Evolutionary conservation across 495 filamentous ascomycete genomes (phyloP).

Genomic region (Umbilicaria muhlenbergii): DNA sequence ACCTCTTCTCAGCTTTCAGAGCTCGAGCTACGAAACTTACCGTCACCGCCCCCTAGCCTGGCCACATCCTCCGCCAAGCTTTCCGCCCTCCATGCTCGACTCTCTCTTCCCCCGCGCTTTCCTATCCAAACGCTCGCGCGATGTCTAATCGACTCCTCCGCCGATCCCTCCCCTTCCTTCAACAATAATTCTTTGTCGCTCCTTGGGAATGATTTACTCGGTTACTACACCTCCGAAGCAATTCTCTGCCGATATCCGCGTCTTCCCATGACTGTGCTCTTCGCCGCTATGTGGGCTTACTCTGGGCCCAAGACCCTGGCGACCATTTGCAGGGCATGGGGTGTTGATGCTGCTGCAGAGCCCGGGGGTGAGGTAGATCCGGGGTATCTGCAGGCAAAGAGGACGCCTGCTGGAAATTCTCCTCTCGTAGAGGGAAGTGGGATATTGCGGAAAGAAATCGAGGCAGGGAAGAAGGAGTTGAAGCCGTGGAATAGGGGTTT

Average conservation of each 20-base stretch:
- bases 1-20: too few species aligned
- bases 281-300: slow-evolving; percentile 71
- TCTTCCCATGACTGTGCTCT: slow-evolving; percentile 67
- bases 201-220: slow-evolving; percentile 67
- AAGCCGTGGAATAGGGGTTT: slow-evolving; percentile 53
- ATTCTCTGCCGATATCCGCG: slow-evolving; percentile 79
- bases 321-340: slow-evolving; percentile 67
- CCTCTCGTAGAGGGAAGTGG: slow-evolving; percentile 18
- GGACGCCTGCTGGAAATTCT: slow-evolving; percentile 40
- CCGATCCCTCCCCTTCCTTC: slow-evolving; percentile 57
- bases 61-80: slow-evolving; percentile 77
- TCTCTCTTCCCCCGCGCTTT: slow-evolving; percentile 64
- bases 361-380: slow-evolving; percentile 88
- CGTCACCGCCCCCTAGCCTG: slow-evolving; percentile 52
- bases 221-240: slow-evolving; percentile 76
- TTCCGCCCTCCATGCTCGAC: slow-evolving; percentile 80
- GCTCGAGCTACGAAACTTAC: slow-evolving; percentile 16
- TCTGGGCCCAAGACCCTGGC: slow-evolving; percentile 54
- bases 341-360: slow-evolving; percentile 65
- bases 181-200: slow-evolving; percentile 72
- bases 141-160: slow-evolving; percentile 68
- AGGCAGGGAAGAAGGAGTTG: slow-evolving; percentile 22
- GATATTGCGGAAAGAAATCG: slow-evolving; percentile 12
- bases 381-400: slow-evolving; percentile 71
- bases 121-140: slow-evolving; percentile 78